Evolutionary conservation across 345 rosid genomes (phyloP), one percentile per base, ranked within the genome.

Genomic region (Nephelium lappaceum): DNA sequence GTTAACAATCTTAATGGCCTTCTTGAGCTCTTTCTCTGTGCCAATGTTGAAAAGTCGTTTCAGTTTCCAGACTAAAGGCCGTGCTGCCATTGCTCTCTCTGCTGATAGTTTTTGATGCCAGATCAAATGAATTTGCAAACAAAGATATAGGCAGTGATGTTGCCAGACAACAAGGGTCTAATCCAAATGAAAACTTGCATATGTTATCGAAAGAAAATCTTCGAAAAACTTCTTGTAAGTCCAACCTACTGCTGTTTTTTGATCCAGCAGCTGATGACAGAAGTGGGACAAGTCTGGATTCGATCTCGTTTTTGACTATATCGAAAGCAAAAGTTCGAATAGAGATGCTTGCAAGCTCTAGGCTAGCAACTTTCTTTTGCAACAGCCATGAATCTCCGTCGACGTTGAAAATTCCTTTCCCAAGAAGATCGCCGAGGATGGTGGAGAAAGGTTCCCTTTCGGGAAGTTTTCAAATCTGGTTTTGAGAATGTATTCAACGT

Each of bases 191-290:
- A n/a, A 91, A 85, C 36, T 83, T 91, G 78, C 93, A 91, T 14
- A 91, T 89, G 43, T 75, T 88, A 60, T 93, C 95, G 61, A 93
- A 91, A 12, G 96, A 86, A 71, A 91, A 89, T 21, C 93, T 77
- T 36, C 81, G 75, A 27, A 91, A 85, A 41, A 90, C 87, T 55
- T 91, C 94, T 73, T 93, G 97, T 11, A 93, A 84, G 71, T 93
- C 95, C 5, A 91, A 71, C 9, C 2, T 43, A 71, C 53, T 36
- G 49, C 67, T 39, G 16, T 19, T 55, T 69, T 51, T 77, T 10
- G 58, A 51, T 51, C 53, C 79, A 19, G 73, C 65, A 24, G 72
- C 43, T 1, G 74, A 57, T 6, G 75, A 77, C 15, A 91, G 71
- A 38, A 80, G 79, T 41, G 91, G 93, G 49, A 91, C 45, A 11